phyloP scores from a whole-genome alignment of 1,139 yeast species.

The Hanseniaspora sp. region DNA sequence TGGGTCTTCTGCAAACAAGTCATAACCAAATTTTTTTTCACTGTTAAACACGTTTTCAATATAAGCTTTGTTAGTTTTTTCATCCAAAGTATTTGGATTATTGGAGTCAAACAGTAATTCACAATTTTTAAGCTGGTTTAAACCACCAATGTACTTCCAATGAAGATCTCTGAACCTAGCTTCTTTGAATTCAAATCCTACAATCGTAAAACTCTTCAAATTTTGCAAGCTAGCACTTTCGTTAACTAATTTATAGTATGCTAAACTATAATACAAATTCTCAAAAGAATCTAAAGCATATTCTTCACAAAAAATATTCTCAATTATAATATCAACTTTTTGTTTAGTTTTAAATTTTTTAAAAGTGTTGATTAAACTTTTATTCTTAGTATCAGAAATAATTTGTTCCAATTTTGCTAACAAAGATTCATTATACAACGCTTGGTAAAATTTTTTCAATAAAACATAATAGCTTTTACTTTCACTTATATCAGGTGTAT shows the following conservation, averaged over 20 bases:
- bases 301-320: conserved; percentile 40
- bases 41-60: conserved; percentile 35
- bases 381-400: background rate
- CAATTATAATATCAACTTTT: conserved; percentile 16
- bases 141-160: conserved; percentile 26
- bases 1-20: conserved; percentile 44
- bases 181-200: conserved; percentile 67
- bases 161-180: conserved; percentile 49
- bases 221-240: conserved; percentile 29
- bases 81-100: conserved; percentile 20
- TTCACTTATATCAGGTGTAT: conserved; percentile 34
- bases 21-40: conserved; percentile 43
- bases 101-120: conserved; percentile 47
- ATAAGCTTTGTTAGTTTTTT: conserved; percentile 18
- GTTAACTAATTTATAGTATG: conserved; percentile 41
- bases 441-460: conserved; percentile 1
- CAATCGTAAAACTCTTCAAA: conserved; percentile 46
- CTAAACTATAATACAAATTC: conserved; percentile 54
- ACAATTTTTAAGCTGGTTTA: conserved; percentile 35
- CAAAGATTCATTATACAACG: background rate
- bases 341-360: background rate
- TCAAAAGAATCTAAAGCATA: conserved; percentile 76
- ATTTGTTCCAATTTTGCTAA: background rate
- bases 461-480: conserved; percentile 9
- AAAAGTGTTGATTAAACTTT: background rate